phyloP scores from a whole-genome alignment of 768 basidiomycete species.

The Mycena filopes region DNA sequence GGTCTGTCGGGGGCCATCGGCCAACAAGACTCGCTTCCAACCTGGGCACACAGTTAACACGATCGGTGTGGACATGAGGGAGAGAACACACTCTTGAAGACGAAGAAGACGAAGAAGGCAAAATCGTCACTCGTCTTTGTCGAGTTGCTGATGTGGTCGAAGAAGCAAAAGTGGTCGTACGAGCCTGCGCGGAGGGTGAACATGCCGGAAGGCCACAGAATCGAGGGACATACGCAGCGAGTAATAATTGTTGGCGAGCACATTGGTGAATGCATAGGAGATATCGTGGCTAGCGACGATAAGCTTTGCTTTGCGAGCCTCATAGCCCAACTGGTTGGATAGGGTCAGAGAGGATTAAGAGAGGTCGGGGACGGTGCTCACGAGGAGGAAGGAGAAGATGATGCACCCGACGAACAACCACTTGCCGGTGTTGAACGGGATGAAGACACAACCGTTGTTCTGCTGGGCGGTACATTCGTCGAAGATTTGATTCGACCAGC shows the following conservation, averaged over 20 bases:
- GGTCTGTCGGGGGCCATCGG: conserved; percentile 96
- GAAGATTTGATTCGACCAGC: conserved; percentile 95
- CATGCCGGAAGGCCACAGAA: conserved; percentile 13
- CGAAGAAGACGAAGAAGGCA: conserved; percentile 99
- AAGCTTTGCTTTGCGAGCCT: conserved; percentile 89
- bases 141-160: conserved; percentile 94
- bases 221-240: conserved; percentile 78
- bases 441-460: conserved; percentile 77
- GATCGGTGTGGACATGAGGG: background rate
- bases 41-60: conserved; percentile 51
- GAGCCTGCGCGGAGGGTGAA: conserved; percentile 64
- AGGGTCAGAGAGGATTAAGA: conserved; percentile 17
- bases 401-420: conserved; percentile 99
- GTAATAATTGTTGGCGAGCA: conserved; percentile 97
- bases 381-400: conserved; percentile 96
- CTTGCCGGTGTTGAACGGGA: conserved; percentile 89
- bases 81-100: conserved; percentile 84
- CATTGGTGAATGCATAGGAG: conserved; percentile 97
- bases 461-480: conserved; percentile 65
- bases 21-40: conserved; percentile 89
- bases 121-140: conserved; percentile 97
- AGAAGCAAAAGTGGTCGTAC: conserved; percentile 98
- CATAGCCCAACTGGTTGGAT: conserved; percentile 80
- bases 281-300: conserved; percentile 97
- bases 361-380: conserved; percentile 48